These are phyloP conservation scores for Talaromyces stipitatus DNA, from an alignment of 495 filamentous ascomycete species.

Conservation along the genomic window DNA sequence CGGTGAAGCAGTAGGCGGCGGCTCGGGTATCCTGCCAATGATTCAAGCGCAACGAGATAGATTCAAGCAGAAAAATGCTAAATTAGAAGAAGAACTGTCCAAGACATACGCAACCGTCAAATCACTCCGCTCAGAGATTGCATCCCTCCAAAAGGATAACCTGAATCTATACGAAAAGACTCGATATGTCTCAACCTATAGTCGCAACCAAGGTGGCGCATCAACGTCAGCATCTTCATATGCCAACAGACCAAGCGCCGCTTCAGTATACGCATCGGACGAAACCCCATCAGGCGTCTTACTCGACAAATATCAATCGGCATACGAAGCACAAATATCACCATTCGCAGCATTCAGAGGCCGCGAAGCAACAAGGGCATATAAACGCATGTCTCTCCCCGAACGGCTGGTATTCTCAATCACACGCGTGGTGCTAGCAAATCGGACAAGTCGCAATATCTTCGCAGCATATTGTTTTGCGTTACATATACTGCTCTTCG, in stretches of 20 bases:
- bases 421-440: slow-evolving; percentile 84
- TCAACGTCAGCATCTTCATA: slow-evolving; percentile 68
- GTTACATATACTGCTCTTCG: slow-evolving; percentile 79
- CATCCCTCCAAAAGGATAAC: slow-evolving; percentile 92
- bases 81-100: slow-evolving; percentile 85
- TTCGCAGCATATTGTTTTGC: slow-evolving; percentile 93
- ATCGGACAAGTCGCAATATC: slow-evolving; percentile 80
- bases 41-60: slow-evolving; percentile 95
- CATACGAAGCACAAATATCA: slow-evolving; percentile 91
- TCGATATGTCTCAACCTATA: slow-evolving; percentile 90
- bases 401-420: slow-evolving; percentile 87
- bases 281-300: slow-evolving; percentile 56
- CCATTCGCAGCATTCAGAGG: slow-evolving; percentile 94
- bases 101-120: slow-evolving; percentile 76
- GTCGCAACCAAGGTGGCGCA: slow-evolving; percentile 50
- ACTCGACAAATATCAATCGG: slow-evolving; percentile 81
- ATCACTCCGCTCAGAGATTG: slow-evolving; percentile 81
- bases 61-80: slow-evolving; percentile 91
- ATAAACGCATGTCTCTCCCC: slow-evolving; percentile 87
- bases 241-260: slow-evolving; percentile 64
- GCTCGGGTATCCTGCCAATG: slow-evolving; percentile 93
- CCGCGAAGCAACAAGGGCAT: slow-evolving; percentile 83
- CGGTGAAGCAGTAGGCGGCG: slow-evolving; percentile 69
- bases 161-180: slow-evolving; percentile 97
- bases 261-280: slow-evolving; percentile 54